Base-by-base conservation (phyloP, 257 asterid genomes). In the Jasminum sambac region DNA sequence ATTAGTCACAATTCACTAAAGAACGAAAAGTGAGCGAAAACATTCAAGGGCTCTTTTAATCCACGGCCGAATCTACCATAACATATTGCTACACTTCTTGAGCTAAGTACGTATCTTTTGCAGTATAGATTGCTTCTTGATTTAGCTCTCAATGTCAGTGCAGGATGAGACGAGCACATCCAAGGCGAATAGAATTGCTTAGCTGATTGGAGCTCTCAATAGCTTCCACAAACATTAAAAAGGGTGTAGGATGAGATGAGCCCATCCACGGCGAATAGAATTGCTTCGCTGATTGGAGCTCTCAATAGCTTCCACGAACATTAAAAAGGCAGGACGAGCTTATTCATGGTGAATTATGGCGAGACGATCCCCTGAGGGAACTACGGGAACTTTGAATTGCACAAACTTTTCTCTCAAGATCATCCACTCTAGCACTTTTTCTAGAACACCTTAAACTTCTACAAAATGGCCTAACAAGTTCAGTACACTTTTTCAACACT, bases 91-190 rank as follows among this genome's bases (percentile, higher is more conserved):
- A 37, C 44, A 72, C 39, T 72, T 66, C 64, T 69, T 50, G 40
- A 41, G 55, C 11, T 81, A 77, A 55, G 62, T 76, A 81, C 87
- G 87, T 68, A 81, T 80, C 82, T 80, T 64, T 87, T 87, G 74
- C 94, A 87, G 76, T 87, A 84, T 44, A 83, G 77, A 87, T 85
- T 39, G 94, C 90, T 70, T 87, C 90, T 81, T 74, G 63, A 87
- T 80, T 5, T 89, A 80, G 76, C 74, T 81, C 78, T 87, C 90
- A 58, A 67, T 30, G 4, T 30, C 36, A 30, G 2, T 30, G 4
- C n/a, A 30, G 4, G 36, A 30, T 30, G 36, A 30, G 36, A 30
- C 36, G 36, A 30, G 36, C 36, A 1, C 36, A 30, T 30, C 36
- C 36, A 4, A 1, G 36, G 36, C 36, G 36, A 30, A n/a, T n/a